phyloP scores from a whole-genome alignment of 176 grass and related monocot genomes.

The Oryza glumipatula region DNA sequence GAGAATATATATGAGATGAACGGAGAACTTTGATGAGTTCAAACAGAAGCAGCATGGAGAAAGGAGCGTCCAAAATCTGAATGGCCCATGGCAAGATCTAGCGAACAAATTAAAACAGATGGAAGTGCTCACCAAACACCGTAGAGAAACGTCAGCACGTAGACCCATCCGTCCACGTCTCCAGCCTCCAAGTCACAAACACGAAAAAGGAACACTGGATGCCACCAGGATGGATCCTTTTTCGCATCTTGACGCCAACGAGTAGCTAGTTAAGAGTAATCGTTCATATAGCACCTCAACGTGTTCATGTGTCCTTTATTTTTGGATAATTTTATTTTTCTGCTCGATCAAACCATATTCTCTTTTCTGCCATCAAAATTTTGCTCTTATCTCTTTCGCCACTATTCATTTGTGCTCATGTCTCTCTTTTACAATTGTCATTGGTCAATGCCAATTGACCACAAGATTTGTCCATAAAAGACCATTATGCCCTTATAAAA shows the following conservation, averaged over 20 bases:
- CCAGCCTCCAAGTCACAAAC: not conserved
- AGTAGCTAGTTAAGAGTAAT: not conserved
- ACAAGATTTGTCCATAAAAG: too few species aligned
- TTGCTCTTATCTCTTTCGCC: too few species aligned
- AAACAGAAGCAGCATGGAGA: conserved; percentile 7
- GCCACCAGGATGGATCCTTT: too few species aligned
- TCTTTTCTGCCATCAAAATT: too few species aligned
- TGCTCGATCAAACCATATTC: too few species aligned
- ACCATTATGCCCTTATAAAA: too few species aligned
- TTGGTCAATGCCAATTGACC: too few species aligned
- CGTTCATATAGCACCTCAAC: not conserved
- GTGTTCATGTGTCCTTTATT: too few species aligned
- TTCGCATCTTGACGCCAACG: not conserved
- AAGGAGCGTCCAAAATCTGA: not conserved
- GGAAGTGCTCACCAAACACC: conserved; percentile 26
- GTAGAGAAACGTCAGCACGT: conserved; percentile 40
- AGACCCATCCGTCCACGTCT: conserved; percentile 22
- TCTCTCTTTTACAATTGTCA: too few species aligned
- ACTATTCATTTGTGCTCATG: too few species aligned
- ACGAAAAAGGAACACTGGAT: not conserved
- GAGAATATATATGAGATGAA: not conserved
- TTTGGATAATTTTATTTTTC: too few species aligned
- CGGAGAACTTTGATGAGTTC: not conserved
- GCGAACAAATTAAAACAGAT: not conserved
- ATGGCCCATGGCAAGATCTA: not conserved